Evolutionary conservation across 2,329 filamentous ascomycete genomes (phyloP).

Genomic region (Aspergillus sp.): DNA sequence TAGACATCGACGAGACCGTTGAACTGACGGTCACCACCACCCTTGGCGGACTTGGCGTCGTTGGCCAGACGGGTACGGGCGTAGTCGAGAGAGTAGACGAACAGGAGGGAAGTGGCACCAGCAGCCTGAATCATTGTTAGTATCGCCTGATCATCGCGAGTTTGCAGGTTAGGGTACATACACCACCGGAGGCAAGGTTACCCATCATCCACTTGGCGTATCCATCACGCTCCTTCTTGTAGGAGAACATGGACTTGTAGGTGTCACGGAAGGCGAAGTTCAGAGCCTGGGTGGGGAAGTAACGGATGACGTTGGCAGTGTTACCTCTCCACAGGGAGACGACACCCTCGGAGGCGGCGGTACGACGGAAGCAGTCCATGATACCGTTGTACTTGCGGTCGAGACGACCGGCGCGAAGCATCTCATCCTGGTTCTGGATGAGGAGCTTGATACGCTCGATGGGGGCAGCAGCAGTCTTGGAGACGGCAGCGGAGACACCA

Average conservation of each 20-base stretch:
- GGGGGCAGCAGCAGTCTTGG: constrained; percentile 98
- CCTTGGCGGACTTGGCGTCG: constrained; percentile 97
- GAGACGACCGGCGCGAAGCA: constrained; percentile 98
- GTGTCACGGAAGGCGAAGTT: constrained; percentile 99
- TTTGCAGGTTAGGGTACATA: constrained; percentile 52
- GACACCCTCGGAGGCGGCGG: constrained; percentile 84
- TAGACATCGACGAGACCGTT: constrained; percentile 99
- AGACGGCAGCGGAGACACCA: constrained; percentile 99
- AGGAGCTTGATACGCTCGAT: constrained; percentile 99
- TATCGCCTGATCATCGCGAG: constrained; percentile 7
- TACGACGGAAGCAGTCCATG: constrained; percentile 90
- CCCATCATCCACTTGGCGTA: constrained; percentile 99
- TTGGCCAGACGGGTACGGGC: constrained; percentile 99
- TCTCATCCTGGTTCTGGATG: constrained; percentile 99
- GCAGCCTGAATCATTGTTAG: constrained; percentile 60
- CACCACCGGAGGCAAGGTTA: constrained; percentile 99
- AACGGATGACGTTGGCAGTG: constrained; percentile 99
- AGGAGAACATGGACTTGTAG: constrained; percentile 99
- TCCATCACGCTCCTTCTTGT: constrained; percentile 99
- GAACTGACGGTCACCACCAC: constrained; percentile 98
- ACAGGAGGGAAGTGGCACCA: constrained; percentile 98
- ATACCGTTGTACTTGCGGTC: constrained; percentile 97
- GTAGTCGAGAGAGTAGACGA: constrained; percentile 99
- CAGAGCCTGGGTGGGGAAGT: constrained; percentile 99
- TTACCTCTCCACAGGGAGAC: constrained; percentile 98